Base-by-base conservation (phyloP, 345 rosid species). In the Eucalyptus erythrocorys region DNA sequence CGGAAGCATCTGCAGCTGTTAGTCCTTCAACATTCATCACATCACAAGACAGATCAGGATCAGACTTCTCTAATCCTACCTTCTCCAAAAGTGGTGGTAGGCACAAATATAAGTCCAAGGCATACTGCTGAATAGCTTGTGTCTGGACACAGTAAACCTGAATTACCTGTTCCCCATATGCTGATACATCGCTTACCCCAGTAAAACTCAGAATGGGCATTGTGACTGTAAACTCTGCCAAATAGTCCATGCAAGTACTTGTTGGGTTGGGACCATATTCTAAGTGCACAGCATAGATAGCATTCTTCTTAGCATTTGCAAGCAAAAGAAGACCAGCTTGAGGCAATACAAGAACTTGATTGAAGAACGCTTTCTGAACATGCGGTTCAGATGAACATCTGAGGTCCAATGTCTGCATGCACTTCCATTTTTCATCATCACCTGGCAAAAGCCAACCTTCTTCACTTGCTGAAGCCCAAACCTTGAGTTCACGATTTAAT, bases 161-260 rank as follows among this genome's bases (percentile, higher is more conserved):
- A 66, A 94, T 94, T 51, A 92, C 90, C 85, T 88, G 92, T 84
- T 95, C 96, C 34, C 94, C 96, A 89, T 93, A 94, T 82, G 93
- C 91, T 47, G 89, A 86, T 43, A 37, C 66, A 88, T 94, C 95
- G 91, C 93, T 95, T 68, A 95, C 94, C 87, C 97, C 98, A 27
- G 97, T 95, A 86, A 97, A 93, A 92, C 99, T 97, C 91, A 97
- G 92, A 85, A 97, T 97, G 88, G 99, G 99, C 99, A 97, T 95
- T 85, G 97, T 94, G 88, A 97, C 98, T 10, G 95, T 92, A 91
- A 96, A 97, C 87, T 96, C 99, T 85, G 99, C 92, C 89, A 97
- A 90, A 91, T 95, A 96, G 91, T 97, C 96, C 96, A 97, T 94
- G 89, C 91, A 89, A 76, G 97, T 92, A 59, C 92, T 93, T 57